Percentiles rank a stretch among this genome's conserved stretches.
Evolutionary conservation across 2,329 filamentous ascomycete species (phyloP).

Genomic region (Epichloe coenophiala): DNA sequence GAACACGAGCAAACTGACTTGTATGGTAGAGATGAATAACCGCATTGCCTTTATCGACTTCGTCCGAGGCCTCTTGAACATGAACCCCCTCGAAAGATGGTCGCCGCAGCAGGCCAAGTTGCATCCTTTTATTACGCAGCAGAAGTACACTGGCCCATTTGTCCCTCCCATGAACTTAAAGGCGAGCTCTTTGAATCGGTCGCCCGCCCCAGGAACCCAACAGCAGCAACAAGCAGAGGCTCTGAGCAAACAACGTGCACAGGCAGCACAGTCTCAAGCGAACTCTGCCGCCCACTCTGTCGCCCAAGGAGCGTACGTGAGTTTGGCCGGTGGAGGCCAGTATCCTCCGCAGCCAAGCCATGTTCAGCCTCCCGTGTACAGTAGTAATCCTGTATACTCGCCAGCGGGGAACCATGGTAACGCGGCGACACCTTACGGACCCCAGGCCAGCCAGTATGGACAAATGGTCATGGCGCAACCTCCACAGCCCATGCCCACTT

Average conservation of each 20-base stretch:
- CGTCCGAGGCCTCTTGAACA: slow-evolving; percentile 79
- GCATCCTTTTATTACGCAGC: slow-evolving; percentile 96
- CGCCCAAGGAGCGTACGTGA: slow-evolving; percentile 50
- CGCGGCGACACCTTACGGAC: slow-evolving; percentile 60
- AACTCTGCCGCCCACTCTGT: slow-evolving; percentile 54
- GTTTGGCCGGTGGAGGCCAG: slow-evolving; percentile 31
- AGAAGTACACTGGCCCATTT: slow-evolving; percentile 92
- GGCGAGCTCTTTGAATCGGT: slow-evolving; percentile 69
- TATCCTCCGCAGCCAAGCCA: slow-evolving; percentile 31
- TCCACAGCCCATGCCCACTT: slow-evolving; percentile 50
- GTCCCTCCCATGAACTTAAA: slow-evolving; percentile 96
- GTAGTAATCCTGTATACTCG: slow-evolving; percentile 71
- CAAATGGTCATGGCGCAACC: slow-evolving; percentile 60
- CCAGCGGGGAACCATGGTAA: slow-evolving; percentile 34
- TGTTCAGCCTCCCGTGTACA: slow-evolving; percentile 59
- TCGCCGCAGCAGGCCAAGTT: slow-evolving; percentile 94
- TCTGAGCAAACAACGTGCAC: slow-evolving; percentile 79
- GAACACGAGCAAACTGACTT: neutral
- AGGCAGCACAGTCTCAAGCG: slow-evolving; percentile 55
- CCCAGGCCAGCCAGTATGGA: slow-evolving; percentile 57
- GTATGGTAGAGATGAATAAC: slow-evolving; percentile 81
- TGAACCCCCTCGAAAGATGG: slow-evolving; percentile 94
- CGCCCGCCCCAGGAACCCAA: slow-evolving; percentile 82
- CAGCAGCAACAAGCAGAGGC: slow-evolving; percentile 94
- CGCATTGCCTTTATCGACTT: slow-evolving; percentile 96